Evolutionary conservation across 2,329 filamentous ascomycete species (phyloP), one percentile per base, ranked within the genome.

Genomic region (Thelonectria rubi): DNA sequence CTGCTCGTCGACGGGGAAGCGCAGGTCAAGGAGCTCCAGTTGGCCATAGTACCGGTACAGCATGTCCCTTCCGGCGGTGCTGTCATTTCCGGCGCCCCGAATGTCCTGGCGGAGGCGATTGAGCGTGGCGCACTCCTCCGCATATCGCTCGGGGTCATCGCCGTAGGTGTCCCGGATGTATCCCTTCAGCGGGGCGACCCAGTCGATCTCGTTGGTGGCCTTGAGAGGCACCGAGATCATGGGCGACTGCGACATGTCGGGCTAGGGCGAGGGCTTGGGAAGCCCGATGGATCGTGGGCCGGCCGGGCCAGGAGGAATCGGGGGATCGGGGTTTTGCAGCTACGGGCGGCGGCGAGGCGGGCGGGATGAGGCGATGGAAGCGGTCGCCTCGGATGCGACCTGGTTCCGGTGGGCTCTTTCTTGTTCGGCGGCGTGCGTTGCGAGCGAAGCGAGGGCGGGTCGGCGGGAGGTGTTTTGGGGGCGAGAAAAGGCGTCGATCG

Each of bases 31-130:
- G 54, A 99, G 84, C 80, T 99, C 95, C 61, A 99, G 86, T 80
- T 99, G 95, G 42, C 94, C 95, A 76, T 99, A 99, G 80, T 99
- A 99, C 75, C 95, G 87, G 77, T 99, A 99, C 52, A 99, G 82
- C 74, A 99, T 84, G 77, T 99, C 95, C 73, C 95, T 84, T 49
- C 95, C 95, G 6, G 94, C 92, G 20, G 93, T 95, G 78, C 93
- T 98, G 76, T 99, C 95, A 79, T 96, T 97, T 20, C 95, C 94
- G 32, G 95, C 95, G 34, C 96, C 95, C 75, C 96, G 88, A 92
- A 99, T 97, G 76, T 99, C 96, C 86, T 99, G 96, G 72, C 95
- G 89, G 79, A 99, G 82, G 46, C 95, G 89, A 80, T 98, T 97
- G 77, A 99, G 87, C 39, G 93, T 97, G 43, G 88, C 89, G 81